These are phyloP conservation scores for Pleurotus citrinopileatus DNA, from an alignment of 768 basidiomycete species.

Conservation along the genomic window DNA sequence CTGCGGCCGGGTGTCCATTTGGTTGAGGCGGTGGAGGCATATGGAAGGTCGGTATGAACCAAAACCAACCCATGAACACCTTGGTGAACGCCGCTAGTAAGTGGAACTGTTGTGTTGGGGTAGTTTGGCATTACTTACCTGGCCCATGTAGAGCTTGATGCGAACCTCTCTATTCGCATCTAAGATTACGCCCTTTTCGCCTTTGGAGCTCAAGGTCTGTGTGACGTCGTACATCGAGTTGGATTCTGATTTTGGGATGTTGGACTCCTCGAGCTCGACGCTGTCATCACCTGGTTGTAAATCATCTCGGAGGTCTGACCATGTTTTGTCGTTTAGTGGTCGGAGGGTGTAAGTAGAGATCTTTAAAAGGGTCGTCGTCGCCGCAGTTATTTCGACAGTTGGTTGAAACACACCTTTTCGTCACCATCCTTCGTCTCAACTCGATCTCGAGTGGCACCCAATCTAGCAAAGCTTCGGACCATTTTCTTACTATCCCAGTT, in stretches of 20 bases:
- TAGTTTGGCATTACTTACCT: conserved; percentile 35
- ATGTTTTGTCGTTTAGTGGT: conserved; percentile 41
- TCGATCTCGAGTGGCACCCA: conserved; percentile 38
- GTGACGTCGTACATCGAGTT: conserved; percentile 43
- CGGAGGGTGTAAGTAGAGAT: conserved; percentile 42
- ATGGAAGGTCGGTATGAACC: conserved; percentile 86
- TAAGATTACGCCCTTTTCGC: conserved; percentile 48
- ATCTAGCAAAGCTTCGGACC: conserved; percentile 70
- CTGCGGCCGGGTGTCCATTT: conserved; percentile 13
- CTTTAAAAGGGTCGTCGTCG: conserved; percentile 19
- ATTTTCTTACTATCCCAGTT: conserved; percentile 77
- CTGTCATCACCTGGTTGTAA: conserved; percentile 21
- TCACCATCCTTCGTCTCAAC: conserved; percentile 28
- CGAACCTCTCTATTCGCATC: conserved; percentile 68
- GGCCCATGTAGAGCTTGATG: conserved; percentile 70
- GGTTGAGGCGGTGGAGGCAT: conserved; percentile 48
- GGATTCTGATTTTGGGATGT: conserved; percentile 36
- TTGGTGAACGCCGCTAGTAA: conserved; percentile 22
- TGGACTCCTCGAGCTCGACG: conserved; percentile 21
- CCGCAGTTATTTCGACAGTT: neutral
- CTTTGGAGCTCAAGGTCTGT: conserved; percentile 15
- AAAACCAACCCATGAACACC: conserved; percentile 82
- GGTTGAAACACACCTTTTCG: conserved; percentile 29
- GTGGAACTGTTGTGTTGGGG: neutral
- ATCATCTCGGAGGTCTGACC: conserved; percentile 37